A percentile compares a stretch with the other conserved stretches of the same genome.
These are phyloP conservation scores for Wickerhamiella sorbophila DNA, from an alignment of 805 yeast species.

Conservation along the genomic window DNA sequence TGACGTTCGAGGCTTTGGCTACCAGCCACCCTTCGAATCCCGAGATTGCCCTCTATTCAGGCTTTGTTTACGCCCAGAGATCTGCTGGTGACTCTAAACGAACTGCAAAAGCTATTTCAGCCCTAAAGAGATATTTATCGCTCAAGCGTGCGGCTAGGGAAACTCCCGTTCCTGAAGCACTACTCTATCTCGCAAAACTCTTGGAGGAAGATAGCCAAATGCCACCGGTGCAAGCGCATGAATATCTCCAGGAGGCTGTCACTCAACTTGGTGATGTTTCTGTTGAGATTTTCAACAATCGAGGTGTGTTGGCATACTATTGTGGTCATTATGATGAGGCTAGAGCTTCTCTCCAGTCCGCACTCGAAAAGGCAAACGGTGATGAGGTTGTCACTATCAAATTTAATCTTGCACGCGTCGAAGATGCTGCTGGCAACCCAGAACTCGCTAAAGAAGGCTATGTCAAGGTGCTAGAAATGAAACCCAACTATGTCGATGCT, in stretches of 20 bases:
- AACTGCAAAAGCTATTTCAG: conserved; percentile 38
- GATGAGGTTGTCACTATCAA: conserved; percentile 27
- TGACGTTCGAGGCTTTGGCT: conserved; percentile 65
- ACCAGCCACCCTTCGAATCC: conserved; percentile 51
- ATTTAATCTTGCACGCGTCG: conserved; percentile 67
- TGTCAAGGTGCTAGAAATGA: conserved; percentile 36
- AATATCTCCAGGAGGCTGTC: conserved; percentile 45
- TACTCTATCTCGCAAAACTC: conserved; percentile 51
- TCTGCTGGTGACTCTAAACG: conserved; percentile 20
- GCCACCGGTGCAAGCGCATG: conserved; percentile 42
- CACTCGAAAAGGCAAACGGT: conserved; percentile 23
- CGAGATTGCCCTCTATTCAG: conserved; percentile 58
- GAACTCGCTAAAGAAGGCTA: conserved; percentile 34
- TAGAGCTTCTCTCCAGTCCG: conserved; percentile 36
- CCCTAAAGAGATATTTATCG: conserved; percentile 57
- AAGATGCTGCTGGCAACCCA: conserved; percentile 34
- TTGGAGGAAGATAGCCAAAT: conserved; percentile 46
- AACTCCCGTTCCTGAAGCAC: conserved; percentile 48
- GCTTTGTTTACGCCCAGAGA: conserved; percentile 52
- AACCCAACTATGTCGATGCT: conserved; percentile 65
- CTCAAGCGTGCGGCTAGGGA: conserved; percentile 40
- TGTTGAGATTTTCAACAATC: conserved; percentile 48
- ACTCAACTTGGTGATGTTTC: conserved; percentile 31
- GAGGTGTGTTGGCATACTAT: conserved; percentile 69
- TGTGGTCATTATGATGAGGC: conserved; percentile 49